Conservation (phyloP, 352 stramenopile genomes). For the Plasmopara halstedii region DNA sequence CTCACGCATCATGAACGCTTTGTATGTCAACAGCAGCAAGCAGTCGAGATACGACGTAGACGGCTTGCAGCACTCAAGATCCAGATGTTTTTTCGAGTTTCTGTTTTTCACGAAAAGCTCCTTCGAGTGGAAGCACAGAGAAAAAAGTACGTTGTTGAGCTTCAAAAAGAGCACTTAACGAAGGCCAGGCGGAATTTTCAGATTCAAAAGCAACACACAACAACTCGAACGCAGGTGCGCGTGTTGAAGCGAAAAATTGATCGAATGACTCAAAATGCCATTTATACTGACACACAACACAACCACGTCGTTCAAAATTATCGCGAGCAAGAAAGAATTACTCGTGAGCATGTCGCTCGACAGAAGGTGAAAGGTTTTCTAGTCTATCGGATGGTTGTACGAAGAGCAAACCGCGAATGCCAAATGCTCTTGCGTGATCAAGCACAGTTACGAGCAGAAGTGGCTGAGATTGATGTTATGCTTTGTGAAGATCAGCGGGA, state of each 20-base stretch:
- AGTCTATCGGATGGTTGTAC: conserved; percentile 7
- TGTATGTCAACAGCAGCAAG: conserved; percentile 22
- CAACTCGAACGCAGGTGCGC: conserved; percentile 24
- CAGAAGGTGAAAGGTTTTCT: conserved; percentile 37
- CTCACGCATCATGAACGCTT: conserved; percentile 22
- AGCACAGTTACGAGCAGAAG: conserved; percentile 19
- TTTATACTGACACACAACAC: conserved; percentile 6
- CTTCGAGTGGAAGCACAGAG: conserved; percentile 12
- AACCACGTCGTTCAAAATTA: conserved; percentile 10
- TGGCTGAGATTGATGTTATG: conserved; percentile 31
- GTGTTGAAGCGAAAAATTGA: conserved; percentile 29
- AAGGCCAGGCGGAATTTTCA: conserved; percentile 18
- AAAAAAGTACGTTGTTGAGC: conserved; percentile 6
- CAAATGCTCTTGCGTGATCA: conserved; percentile 8
- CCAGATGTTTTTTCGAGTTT: conserved; percentile 27
- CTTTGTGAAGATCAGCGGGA: conserved; percentile 28
- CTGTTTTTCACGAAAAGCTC: conserved; percentile 24
- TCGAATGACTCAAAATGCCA: conserved; percentile 9
- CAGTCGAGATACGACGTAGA: conserved; percentile 16
- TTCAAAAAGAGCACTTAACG: conserved; percentile 6
- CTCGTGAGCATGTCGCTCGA: conserved; percentile 14
- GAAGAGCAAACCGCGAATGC: conserved; percentile 10
- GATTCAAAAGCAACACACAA: conserved; percentile 9
- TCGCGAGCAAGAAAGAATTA: conserved; percentile 5
- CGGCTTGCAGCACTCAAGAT: conserved; percentile 30